Evolutionary conservation across 768 basidiomycete species (phyloP).

Genomic region (Auricularia sp.): DNA sequence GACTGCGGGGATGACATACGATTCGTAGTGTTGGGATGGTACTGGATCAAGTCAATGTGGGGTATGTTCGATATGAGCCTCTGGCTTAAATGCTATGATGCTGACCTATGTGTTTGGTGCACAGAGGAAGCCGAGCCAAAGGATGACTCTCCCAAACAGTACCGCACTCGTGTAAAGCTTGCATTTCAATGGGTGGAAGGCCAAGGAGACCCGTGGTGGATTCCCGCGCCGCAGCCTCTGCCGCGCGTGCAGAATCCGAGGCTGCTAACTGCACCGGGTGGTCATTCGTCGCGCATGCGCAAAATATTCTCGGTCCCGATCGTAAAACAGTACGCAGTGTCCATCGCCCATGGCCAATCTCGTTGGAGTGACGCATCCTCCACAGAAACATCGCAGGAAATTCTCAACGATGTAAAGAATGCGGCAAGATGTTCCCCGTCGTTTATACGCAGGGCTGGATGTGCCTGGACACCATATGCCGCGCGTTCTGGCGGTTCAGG

Average conservation of each 20-base stretch:
- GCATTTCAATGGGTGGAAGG: constrained; percentile 75
- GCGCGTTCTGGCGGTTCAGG: constrained; percentile 40
- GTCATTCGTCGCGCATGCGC: too few relatives aligned
- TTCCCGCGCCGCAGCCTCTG: constrained; percentile 6
- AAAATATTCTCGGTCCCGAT: background rate
- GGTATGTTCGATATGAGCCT: constrained; percentile 30
- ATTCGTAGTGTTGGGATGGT: constrained; percentile 57
- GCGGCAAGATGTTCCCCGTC: constrained; percentile 35
- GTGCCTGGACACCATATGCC: constrained; percentile 42
- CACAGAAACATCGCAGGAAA: too few relatives aligned
- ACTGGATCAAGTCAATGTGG: constrained; percentile 63
- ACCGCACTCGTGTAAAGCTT: constrained; percentile 73
- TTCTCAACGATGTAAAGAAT: constrained; percentile 17
- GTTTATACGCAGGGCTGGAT: constrained; percentile 52
- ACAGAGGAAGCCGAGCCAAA: constrained; percentile 13
- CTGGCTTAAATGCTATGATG: background rate
- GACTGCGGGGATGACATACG: constrained; percentile 35
- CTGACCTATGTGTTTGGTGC: background rate
- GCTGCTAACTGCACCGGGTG: background rate
- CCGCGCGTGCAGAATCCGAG: background rate
- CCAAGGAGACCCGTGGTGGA: constrained; percentile 54
- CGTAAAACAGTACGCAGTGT: background rate
- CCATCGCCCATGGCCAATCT: background rate
- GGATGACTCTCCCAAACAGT: constrained; percentile 33
- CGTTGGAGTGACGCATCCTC: too few relatives aligned